Evolutionary conservation across 805 yeast species (phyloP).

Genomic region (Metschnikowia kofuensis): DNA sequence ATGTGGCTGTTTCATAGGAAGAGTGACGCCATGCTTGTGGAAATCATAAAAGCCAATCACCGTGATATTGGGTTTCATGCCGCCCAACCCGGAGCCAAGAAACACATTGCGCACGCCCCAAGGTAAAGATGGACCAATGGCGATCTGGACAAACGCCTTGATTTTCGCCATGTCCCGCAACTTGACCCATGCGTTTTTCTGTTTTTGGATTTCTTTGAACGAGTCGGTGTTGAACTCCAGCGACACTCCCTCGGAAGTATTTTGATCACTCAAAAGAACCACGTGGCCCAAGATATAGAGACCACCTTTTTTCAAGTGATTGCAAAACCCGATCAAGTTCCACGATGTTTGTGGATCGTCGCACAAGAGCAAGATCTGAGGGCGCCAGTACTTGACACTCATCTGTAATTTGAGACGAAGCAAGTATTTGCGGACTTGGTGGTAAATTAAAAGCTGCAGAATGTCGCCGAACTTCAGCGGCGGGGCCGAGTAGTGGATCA

Average conservation of each 20-base stretch:
- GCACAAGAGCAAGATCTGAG: constrained; percentile 83
- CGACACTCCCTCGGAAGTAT: constrained; percentile 10
- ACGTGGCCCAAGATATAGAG: constrained; percentile 91
- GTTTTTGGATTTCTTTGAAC: constrained; percentile 65
- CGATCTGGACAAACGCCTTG: constrained; percentile 93
- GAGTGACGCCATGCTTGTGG: constrained; percentile 35
- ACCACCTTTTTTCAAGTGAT: constrained; percentile 94
- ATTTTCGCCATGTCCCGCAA: constrained; percentile 73
- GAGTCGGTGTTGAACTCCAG: constrained; percentile 39
- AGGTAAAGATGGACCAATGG: constrained; percentile 78
- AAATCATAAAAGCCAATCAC: constrained; percentile 86
- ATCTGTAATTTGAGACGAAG: constrained; percentile 75
- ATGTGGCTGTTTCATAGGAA: constrained; percentile 23
- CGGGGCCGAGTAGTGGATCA: constrained; percentile 88
- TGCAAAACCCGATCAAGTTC: constrained; percentile 90
- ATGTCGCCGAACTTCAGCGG: constrained; percentile 99
- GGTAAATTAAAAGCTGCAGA: constrained; percentile 90
- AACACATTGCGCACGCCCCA: constrained; percentile 96
- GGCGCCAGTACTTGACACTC: constrained; percentile 98
- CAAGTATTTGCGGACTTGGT: constrained; percentile 91
- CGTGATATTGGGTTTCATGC: constrained; percentile 95
- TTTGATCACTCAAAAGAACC: constrained; percentile 50
- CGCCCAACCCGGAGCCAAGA: constrained; percentile 95
- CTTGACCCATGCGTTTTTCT: constrained; percentile 78
- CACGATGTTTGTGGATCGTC: constrained; percentile 92